These are phyloP conservation scores for Sclerospora graminicola DNA, from an alignment of 352 stramenopile species.

Conservation along the genomic window DNA sequence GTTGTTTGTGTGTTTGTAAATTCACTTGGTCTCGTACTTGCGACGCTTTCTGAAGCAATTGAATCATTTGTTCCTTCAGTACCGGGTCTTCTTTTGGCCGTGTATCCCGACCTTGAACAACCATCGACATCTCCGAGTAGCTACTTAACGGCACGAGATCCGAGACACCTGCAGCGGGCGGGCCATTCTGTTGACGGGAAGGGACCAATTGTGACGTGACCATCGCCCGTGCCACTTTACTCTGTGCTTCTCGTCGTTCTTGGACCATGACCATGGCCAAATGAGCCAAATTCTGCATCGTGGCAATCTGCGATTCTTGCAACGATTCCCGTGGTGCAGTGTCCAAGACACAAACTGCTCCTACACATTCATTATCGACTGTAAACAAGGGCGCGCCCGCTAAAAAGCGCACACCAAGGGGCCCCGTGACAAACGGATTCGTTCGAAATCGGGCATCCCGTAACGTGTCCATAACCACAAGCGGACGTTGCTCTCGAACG, in stretches of 20 bases:
- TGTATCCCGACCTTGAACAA: conserved; percentile 35
- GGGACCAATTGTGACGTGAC: conserved; percentile 43
- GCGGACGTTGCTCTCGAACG: conserved; percentile 51
- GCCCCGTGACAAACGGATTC: conserved; percentile 86
- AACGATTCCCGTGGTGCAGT: conserved; percentile 52
- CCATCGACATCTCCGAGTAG: conserved; percentile 36
- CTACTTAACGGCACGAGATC: conserved; percentile 67
- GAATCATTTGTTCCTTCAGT: conserved; percentile 82
- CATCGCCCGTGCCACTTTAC: conserved; percentile 32
- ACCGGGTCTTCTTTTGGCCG: conserved; percentile 50
- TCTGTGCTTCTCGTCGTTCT: conserved; percentile 63
- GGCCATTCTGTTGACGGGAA: conserved; percentile 10
- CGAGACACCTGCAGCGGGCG: conserved; percentile 18
- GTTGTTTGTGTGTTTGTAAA: conserved; percentile 40
- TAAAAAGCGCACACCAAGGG: conserved; percentile 89
- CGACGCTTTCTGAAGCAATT: conserved; percentile 73
- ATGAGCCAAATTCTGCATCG: conserved; percentile 79
- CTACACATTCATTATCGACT: conserved; percentile 69
- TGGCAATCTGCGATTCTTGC: conserved; percentile 67
- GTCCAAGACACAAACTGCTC: conserved; percentile 70
- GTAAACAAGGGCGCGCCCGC: conserved; percentile 87
- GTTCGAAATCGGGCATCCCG: conserved; percentile 82
- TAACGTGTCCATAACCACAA: conserved; percentile 85
- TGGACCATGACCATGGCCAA: conserved; percentile 83
- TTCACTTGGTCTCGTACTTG: conserved; percentile 70